phyloP scores from a whole-genome alignment of 2,329 filamentous ascomycete genomes.

The Myriosclerotinia duriaeana region DNA sequence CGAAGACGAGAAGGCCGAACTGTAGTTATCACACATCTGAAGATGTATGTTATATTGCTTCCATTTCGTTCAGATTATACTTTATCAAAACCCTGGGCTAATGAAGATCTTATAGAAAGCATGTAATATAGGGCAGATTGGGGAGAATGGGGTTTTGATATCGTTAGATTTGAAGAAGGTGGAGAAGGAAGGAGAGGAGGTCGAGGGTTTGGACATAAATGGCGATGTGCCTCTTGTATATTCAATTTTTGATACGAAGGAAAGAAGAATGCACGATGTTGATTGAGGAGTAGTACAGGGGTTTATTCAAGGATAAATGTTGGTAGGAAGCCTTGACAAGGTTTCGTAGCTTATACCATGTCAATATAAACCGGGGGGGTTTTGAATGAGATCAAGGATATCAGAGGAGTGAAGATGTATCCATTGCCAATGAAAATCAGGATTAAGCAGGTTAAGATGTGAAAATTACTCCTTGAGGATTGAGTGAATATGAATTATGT shows the following conservation, averaged over 20 bases:
- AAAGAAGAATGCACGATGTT: constrained; percentile 16
- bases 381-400: constrained; percentile 12
- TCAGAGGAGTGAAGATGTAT: constrained; percentile 2
- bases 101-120: constrained; percentile 11
- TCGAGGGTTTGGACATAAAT: constrained; percentile 6
- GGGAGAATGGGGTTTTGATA: not conserved
- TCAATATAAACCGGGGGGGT: constrained; percentile 9
- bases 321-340: constrained; percentile 10
- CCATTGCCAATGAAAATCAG: constrained; percentile 10
- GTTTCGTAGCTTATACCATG: constrained; percentile 12
- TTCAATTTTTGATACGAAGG: constrained; percentile 9
- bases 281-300: constrained; percentile 8
- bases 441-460: not conserved
- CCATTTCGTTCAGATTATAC: constrained; percentile 21
- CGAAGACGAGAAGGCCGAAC: constrained; percentile 18
- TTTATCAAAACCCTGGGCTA: constrained; percentile 8
- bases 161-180: constrained; percentile 3
- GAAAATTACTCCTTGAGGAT: constrained; percentile 6
- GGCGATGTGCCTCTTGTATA: constrained; percentile 19
- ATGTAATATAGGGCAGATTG: constrained; percentile 6
- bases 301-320: constrained; percentile 12
- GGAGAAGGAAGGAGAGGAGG: constrained; percentile 15
- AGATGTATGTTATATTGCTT: constrained; percentile 22
- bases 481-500: constrained; percentile 8
- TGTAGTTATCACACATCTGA: constrained; percentile 16